Evolutionary conservation across 2,329 filamentous ascomycete species (phyloP), one percentile per base, ranked within the genome.

Genomic region (Drechslera avenae): DNA sequence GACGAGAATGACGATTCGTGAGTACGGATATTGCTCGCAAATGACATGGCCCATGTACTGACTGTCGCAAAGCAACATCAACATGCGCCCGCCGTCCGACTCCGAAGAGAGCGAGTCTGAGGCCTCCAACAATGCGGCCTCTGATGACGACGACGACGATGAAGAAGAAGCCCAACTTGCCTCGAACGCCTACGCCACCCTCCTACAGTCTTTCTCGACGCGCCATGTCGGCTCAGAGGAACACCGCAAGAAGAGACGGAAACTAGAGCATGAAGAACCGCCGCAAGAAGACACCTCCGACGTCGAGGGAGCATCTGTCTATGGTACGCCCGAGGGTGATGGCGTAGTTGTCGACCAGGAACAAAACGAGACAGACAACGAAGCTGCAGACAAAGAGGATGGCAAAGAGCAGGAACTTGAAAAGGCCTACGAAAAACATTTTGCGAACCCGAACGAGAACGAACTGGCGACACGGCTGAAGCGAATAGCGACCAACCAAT

Each of bases 371-470:
- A 35, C 19, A 3, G 52, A 49, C 3, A 41, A 47, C 1, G 57
- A 56, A 3, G 61, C 66, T 71, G 55, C n/a, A 19, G 81, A 83
- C 17, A 77, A 75, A 4, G 45, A 48, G 4, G 44, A 48, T 3
- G 10, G 4, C 8, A 30, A 34, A 21, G 50, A 52, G 17, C 45
- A 49, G 3, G 34, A 49, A 34, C 30, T 52, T 5, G 75, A 75
- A 4, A 89, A 96, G 70, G 88, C 90, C 0, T 97, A 95, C 66
- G 88, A 94, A 57, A 75, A 78, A 6, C 93, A 97, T 73, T 96
- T 95, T 69, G 83, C 85, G 28, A 80, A 80, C 34, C 84, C 86
- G 0, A 82, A 92, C 37, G 83, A 88, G 40, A 78, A 81, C 5
- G 73, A 81, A 34, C 75, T 91, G 6, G 75, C 80, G 1, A 75